Percentiles rank a stretch among this genome's conserved stretches.
Evolutionary conservation across 1,139 yeast genomes (phyloP).

Genomic region (Groenewaldozyma sp.): DNA sequence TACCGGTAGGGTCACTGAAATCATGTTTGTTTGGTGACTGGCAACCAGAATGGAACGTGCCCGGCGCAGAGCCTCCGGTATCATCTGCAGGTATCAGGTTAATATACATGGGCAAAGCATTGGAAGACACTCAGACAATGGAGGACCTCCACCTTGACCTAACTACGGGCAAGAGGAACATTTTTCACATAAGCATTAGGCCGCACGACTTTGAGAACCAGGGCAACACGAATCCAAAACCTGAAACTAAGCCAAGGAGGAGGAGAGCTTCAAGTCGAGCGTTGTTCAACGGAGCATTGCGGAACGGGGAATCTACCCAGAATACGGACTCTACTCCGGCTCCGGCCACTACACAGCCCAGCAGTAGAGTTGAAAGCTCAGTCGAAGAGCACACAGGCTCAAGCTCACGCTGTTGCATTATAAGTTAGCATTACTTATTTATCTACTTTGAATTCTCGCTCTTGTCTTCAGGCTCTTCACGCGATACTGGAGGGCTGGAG

Average conservation of each 20-base stretch:
- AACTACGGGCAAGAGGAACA: slow-evolving; percentile 16
- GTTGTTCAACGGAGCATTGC: no score
- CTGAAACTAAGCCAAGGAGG: slow-evolving; percentile 1
- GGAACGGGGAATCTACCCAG: no score
- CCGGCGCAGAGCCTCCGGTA: slow-evolving; percentile 18
- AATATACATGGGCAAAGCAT: slow-evolving; percentile 25
- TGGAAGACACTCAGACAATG: slow-evolving; percentile 23
- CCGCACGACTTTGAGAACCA: slow-evolving; percentile 24
- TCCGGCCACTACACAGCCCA: no score
- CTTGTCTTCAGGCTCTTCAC: neutral
- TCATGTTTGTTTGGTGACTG: slow-evolving; percentile 16
- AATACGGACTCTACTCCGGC: neutral
- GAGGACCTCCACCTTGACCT: slow-evolving; percentile 11
- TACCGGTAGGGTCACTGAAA: slow-evolving; percentile 19
- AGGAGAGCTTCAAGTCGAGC: slow-evolving; percentile 1
- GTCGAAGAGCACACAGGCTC: slow-evolving; percentile 8
- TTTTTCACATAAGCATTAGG: slow-evolving; percentile 24
- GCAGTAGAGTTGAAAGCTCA: no score
- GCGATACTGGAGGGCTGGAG: slow-evolving; percentile 24
- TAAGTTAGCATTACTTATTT: slow-evolving; percentile 8
- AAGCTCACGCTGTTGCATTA: slow-evolving; percentile 19
- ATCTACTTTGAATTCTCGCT: neutral
- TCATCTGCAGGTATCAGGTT: slow-evolving; percentile 19
- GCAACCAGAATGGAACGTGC: slow-evolving; percentile 18
- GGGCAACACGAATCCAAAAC: slow-evolving; percentile 10